Base-by-base conservation (phyloP, 1,139 yeast species). In the Yamadazyma atmosphaerica region DNA sequence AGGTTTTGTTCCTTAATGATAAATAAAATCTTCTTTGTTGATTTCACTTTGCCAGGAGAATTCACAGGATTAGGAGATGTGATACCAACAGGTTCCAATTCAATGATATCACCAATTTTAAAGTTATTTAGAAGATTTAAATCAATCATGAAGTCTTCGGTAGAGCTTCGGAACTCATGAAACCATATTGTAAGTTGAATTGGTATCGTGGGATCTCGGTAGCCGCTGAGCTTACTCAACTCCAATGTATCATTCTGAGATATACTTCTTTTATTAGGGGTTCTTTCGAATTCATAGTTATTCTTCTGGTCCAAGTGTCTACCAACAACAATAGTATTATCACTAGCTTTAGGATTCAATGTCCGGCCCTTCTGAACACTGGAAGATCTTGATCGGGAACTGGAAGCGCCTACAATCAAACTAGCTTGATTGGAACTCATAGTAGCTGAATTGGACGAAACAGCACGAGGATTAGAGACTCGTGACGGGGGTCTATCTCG, bases 41-140 rank as follows among this genome's bases (percentile, higher is more conserved):
- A 22, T 23, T 19, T 30, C 22, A 19, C 22, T 9, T 19, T 19
- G 22, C n/a, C n/a, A n/a, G n/a, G n/a, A n/a, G n/a, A n/a, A n/a
- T n/a, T n/a, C n/a, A n/a, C n/a, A n/a, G n/a, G n/a, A n/a, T n/a
- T n/a, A n/a, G n/a, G n/a, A n/a, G n/a, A n/a, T n/a, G 22, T 6
- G 8, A 35, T 25, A 33, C 37, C 43, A 11, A 39, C 14, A 1
- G 51, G 36, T 35, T 50, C 54, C 35, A 88, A 51, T 54, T 86
- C 94, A 25, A 86, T 87, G 3, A 86, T 66, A 53, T 84, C 87
- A n/a, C 95, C 96, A 15, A 72, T 78, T 40, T 67, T 67, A 29
- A 67, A 56, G 1, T 80, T 77, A 0, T 86, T 83, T 0, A 87
- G 52, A 10, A 76, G 61, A 2, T 65, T 57, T 25, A 79, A 60